Percentiles rank a stretch among this genome's conserved stretches.
Evolutionary conservation across 2,329 filamentous ascomycete species (phyloP).

Genomic region (Arthrobotrys conoides): DNA sequence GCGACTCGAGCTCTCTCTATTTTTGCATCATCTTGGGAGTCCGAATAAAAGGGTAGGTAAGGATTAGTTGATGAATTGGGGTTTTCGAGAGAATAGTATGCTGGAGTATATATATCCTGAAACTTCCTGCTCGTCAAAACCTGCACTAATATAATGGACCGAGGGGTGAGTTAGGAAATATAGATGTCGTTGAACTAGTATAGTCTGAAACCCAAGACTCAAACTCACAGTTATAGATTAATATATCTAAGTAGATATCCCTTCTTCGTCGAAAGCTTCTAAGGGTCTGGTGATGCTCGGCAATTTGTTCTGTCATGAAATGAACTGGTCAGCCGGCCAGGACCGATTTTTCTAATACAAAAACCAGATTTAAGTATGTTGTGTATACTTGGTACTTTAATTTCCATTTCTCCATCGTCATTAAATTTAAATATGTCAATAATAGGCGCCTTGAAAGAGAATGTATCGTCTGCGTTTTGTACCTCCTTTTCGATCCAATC

Average conservation of each 20-base stretch:
- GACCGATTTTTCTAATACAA: no score
- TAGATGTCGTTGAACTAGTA: no score
- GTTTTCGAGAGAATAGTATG: slow-evolving; percentile 4
- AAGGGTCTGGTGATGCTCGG: no score
- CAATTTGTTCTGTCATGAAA: no score
- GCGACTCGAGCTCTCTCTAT: not conserved
- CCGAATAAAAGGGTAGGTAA: not conserved
- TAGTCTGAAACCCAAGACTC: no score
- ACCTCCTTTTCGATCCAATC: slow-evolving; percentile 51
- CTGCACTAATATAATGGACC: slow-evolving; percentile 29
- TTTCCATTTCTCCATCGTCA: slow-evolving; percentile 39
- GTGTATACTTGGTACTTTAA: slow-evolving; percentile 41
- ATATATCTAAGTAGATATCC: no score
- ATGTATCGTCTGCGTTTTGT: slow-evolving; percentile 26
- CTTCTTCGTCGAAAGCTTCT: no score
- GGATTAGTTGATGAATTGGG: not conserved
- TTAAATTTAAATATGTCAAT: slow-evolving; percentile 25
- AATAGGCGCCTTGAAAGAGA: not conserved
- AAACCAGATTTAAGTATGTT: no score
- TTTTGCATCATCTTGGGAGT: not conserved
- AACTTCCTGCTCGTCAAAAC: slow-evolving; percentile 37
- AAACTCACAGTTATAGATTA: no score
- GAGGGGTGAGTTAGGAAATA: not conserved
- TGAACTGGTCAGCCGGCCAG: no score
- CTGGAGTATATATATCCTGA: slow-evolving; percentile 23